Evolutionary conservation across 139 green algal genomes (phyloP).

Genomic region (Zygnema circumcarinatum): DNA sequence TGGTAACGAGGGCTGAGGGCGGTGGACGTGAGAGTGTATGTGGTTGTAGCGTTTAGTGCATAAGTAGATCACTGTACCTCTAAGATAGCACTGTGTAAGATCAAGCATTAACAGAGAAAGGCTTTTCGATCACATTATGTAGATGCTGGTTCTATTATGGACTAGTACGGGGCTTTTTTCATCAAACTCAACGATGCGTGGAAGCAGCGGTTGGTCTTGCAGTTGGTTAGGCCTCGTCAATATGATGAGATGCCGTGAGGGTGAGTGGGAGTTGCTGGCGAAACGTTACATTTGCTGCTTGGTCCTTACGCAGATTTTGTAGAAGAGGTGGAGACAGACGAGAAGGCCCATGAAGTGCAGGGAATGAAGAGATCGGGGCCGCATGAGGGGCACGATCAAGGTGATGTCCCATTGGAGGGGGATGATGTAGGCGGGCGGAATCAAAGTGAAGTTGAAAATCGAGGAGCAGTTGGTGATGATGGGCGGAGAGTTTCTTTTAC

Average conservation of each 20-base stretch:
- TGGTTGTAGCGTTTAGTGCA: neutral
- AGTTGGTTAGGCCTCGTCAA: neutral
- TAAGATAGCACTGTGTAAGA: neutral
- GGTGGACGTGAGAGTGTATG: too few species aligned
- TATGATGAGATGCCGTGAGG: neutral
- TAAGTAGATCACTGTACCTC: neutral
- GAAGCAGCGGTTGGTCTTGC: neutral
- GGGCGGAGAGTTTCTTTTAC: neutral
- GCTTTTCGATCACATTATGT: neutral
- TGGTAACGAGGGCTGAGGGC: too few species aligned
- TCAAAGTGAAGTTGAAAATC: too few species aligned
- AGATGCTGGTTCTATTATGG: neutral
- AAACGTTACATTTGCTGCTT: neutral
- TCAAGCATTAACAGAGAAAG: neutral
- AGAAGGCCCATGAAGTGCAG: neutral
- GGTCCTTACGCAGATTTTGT: neutral
- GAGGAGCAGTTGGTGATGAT: too few species aligned
- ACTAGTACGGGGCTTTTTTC: neutral
- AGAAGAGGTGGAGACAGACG: neutral
- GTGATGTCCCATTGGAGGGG: neutral
- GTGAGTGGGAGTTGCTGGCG: neutral
- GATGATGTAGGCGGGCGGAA: neutral
- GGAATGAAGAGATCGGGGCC: neutral
- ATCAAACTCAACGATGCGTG: neutral
- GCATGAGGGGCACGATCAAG: neutral